phyloP scores from a whole-genome alignment of 1,284 basidiomycete species.

The Coniferiporia weirii region DNA sequence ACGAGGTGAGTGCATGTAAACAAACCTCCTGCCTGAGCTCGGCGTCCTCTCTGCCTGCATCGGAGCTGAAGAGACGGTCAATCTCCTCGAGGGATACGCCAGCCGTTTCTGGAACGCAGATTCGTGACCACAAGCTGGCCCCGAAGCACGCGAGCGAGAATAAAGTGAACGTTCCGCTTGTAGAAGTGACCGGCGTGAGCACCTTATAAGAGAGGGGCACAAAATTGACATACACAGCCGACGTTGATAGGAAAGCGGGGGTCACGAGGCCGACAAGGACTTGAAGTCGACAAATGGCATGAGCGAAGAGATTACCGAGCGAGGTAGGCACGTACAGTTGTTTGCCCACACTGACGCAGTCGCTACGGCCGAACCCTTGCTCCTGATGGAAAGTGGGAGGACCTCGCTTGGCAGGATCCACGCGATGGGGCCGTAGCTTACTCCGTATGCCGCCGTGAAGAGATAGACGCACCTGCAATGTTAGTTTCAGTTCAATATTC shows the following conservation, averaged over 20 bases:
- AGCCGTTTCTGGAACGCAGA: slow-evolving; percentile 71
- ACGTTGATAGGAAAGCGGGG: slow-evolving; percentile 62
- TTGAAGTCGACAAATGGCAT: slow-evolving; percentile 26
- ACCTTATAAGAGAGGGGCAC: neutral
- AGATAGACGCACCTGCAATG: slow-evolving; percentile 57
- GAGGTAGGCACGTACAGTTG: slow-evolving; percentile 51
- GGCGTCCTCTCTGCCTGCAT: slow-evolving; percentile 51
- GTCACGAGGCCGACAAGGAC: slow-evolving; percentile 79
- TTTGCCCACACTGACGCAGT: slow-evolving; percentile 82
- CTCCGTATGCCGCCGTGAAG: slow-evolving; percentile 80
- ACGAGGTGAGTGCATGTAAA: neutral
- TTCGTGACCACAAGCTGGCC: slow-evolving; percentile 64
- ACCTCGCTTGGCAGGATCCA: slow-evolving; percentile 83
- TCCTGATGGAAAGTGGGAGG: slow-evolving; percentile 81
- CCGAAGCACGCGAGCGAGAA: slow-evolving; percentile 61
- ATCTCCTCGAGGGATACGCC: slow-evolving; percentile 73
- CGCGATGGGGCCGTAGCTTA: slow-evolving; percentile 80
- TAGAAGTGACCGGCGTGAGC: neutral
- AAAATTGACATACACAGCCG: slow-evolving; percentile 45
- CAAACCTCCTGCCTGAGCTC: slow-evolving; percentile 44
- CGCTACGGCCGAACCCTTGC: slow-evolving; percentile 79
- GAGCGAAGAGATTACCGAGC: slow-evolving; percentile 19
- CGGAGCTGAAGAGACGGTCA: slow-evolving; percentile 58
- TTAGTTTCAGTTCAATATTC: slow-evolving; percentile 21
- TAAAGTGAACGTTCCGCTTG: slow-evolving; percentile 59